Base-by-base conservation (phyloP, 1,284 basidiomycete genomes). In the Ustilago sp. region DNA sequence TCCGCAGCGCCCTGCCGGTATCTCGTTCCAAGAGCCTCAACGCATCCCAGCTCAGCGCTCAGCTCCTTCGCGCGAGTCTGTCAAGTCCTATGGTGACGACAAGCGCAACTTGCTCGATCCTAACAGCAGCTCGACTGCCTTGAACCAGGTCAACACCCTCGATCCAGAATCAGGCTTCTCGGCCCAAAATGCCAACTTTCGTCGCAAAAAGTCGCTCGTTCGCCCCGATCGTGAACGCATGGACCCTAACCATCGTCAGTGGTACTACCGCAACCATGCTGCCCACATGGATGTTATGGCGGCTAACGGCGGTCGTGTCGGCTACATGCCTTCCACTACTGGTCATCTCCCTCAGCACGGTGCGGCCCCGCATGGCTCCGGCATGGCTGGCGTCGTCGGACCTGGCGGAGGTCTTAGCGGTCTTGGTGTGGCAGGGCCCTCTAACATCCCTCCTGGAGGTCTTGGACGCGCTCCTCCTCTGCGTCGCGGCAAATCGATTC, bases 201-300 rank as follows among this genome's bases (percentile, higher is more conserved):
- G 88, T 65, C 88, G 95, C 84, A 98, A 98, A 89, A 96, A 95
- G 90, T 94, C 92, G 84, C 90, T 99, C 54, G 94, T 98, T 62
- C 89, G 91, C 64, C 96, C 97, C 8, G 96, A 99, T 87, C 89
- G 96, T 73, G 96, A 98, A 88, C 93, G 96, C 88, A 94, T 98
- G 83, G 95, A 98, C 85, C 95, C 95, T 9, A 91, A 91, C 55
- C 95, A 98, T 88, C 90, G 95, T 50, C 92, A 96, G 80, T 99
- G 93, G 91, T 93, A 98, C 88, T 99, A 99, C 87, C 91, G 94
- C 60, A 92, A 90, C 76, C 94, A 93, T 87, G 93, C 94, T 15
- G 92, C 92, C 23, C 91, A 93, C 84, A 89, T 94, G 86, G 91
- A 86, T 51, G 68, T 78, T 31, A 72, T 80, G 56, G 73, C 74